Conservation (phyloP, 2,329 filamentous ascomycete genomes). For the Beauveria brongniartii region DNA sequence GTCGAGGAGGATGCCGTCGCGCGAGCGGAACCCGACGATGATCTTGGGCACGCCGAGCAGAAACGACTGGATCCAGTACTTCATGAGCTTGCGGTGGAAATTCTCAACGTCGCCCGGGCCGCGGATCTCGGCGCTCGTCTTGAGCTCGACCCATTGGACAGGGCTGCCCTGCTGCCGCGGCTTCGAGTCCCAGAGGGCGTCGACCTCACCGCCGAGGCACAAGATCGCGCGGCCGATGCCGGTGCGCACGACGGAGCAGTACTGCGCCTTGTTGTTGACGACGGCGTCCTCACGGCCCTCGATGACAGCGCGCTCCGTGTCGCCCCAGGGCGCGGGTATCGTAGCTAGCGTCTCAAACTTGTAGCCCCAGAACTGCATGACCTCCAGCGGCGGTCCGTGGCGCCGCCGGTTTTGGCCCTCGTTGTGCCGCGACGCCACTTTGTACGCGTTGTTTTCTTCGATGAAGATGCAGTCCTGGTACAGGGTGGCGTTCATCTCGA, state of each 20-base stretch:
- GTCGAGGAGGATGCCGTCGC: slow-evolving; percentile 59
- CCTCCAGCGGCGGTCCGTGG: slow-evolving; percentile 52
- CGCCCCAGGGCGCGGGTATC: slow-evolving; percentile 65
- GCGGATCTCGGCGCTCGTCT: slow-evolving; percentile 71
- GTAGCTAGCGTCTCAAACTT: slow-evolving; percentile 89
- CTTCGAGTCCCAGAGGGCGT: slow-evolving; percentile 82
- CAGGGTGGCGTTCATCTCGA: slow-evolving; percentile 91
- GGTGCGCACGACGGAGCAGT: slow-evolving; percentile 88
- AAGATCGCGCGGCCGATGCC: slow-evolving; percentile 69
- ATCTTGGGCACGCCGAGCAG: slow-evolving; percentile 87
- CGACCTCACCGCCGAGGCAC: slow-evolving; percentile 87
- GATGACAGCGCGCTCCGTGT: slow-evolving; percentile 66
- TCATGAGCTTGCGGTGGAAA: slow-evolving; percentile 85
- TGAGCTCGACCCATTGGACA: slow-evolving; percentile 90
- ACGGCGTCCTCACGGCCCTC: slow-evolving; percentile 61
- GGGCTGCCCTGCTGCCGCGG: slow-evolving; percentile 56
- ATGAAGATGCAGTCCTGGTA: slow-evolving; percentile 75
- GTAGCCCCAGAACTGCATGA: slow-evolving; percentile 96
- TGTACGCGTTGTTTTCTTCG: slow-evolving; percentile 78
- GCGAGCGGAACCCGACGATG: slow-evolving; percentile 78
- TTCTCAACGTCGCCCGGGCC: slow-evolving; percentile 60
- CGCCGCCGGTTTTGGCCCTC: slow-evolving; percentile 32
- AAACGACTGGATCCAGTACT: slow-evolving; percentile 96
- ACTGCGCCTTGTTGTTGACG: slow-evolving; percentile 87
- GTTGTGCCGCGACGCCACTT: slow-evolving; percentile 50